phyloP scores from a whole-genome alignment of 495 filamentous ascomycete species.

The Terfezia claveryi region DNA sequence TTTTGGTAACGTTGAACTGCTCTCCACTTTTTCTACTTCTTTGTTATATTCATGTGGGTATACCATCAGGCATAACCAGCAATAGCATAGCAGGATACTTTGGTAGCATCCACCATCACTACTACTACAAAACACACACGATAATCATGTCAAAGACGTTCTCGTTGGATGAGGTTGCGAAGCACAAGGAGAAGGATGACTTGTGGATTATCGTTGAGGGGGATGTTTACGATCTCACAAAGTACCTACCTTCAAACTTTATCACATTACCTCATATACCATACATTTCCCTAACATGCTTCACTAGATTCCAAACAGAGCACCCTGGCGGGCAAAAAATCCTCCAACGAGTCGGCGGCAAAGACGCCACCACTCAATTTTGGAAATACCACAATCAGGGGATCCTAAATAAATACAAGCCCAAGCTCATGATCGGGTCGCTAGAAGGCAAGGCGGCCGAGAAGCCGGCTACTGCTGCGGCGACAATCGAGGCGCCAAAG shows the following conservation, averaged over 20 bases:
- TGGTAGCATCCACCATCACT: background rate
- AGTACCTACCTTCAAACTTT: slow-evolving; percentile 44
- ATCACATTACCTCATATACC: background rate
- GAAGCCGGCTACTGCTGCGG: slow-evolving; percentile 27
- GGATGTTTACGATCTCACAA: slow-evolving; percentile 90
- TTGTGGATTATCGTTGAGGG: slow-evolving; percentile 85
- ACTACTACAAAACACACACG: slow-evolving; percentile 1
- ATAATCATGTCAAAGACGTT: slow-evolving; percentile 70
- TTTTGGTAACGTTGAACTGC: too few species aligned
- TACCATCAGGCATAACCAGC: too few species aligned
- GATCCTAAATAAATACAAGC: slow-evolving; percentile 88
- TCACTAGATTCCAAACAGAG: slow-evolving; percentile 7
- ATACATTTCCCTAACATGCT: slow-evolving; percentile 1
- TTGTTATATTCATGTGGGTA: too few species aligned
- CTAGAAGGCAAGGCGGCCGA: slow-evolving; percentile 56
- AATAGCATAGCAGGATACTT: too few species aligned
- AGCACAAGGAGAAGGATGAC: slow-evolving; percentile 68
- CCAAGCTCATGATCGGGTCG: slow-evolving; percentile 69
- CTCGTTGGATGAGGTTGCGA: slow-evolving; percentile 59
- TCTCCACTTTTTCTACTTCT: too few species aligned
- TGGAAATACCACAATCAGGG: slow-evolving; percentile 98
- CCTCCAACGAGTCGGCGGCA: slow-evolving; percentile 76
- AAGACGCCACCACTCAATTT: slow-evolving; percentile 94
- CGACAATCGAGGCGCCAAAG: slow-evolving; percentile 19
- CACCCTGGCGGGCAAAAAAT: slow-evolving; percentile 85